Percentiles rank a stretch among this genome's conserved stretches.
Conservation (phyloP, 306 rosid genomes). For the Vigna reflexopilosa region DNA sequence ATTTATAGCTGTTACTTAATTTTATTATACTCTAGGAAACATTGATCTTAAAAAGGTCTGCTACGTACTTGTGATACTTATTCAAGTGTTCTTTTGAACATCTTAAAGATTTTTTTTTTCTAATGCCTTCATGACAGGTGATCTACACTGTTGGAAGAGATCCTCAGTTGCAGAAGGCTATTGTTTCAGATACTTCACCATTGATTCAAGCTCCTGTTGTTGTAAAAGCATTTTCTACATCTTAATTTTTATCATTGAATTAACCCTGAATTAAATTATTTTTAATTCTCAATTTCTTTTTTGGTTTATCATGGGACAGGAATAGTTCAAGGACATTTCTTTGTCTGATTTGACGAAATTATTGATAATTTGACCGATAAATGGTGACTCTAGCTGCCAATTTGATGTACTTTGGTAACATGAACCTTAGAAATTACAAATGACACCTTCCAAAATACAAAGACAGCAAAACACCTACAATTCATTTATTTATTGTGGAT, state of each 20-base stretch:
- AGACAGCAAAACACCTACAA: not conserved
- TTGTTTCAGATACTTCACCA: slow-evolving; percentile 75
- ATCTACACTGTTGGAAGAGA: slow-evolving; percentile 96
- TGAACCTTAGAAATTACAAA: slow-evolving; percentile 4
- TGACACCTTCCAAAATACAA: slow-evolving; percentile 5
- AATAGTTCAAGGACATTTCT: slow-evolving; percentile 24
- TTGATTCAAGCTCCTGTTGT: slow-evolving; percentile 78
- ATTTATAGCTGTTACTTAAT: not conserved
- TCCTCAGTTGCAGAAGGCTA: slow-evolving; percentile 70
- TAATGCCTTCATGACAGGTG: slow-evolving; percentile 65
- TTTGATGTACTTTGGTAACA: not conserved
- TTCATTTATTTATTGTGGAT: not conserved
- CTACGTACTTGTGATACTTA: slow-evolving; percentile 12
- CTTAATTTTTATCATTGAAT: slow-evolving; percentile 38
- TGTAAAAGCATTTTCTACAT: slow-evolving; percentile 54
- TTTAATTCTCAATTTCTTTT: slow-evolving; percentile 24
- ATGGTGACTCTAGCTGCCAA: slow-evolving; percentile 2
- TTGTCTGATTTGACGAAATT: slow-evolving; percentile 25
- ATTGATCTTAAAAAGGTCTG: slow-evolving; percentile 10
- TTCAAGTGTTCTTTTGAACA: slow-evolving; percentile 8
- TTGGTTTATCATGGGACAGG: slow-evolving; percentile 9
- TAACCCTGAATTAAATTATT: slow-evolving; percentile 45
- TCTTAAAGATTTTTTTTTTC: slow-evolving; percentile 22
- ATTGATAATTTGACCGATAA: slow-evolving; percentile 26
- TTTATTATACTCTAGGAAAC: not conserved